A percentile compares a stretch with the other conserved stretches of the same genome.
phyloP scores from a whole-genome alignment of 768 basidiomycete species.

The Lactarius sp. region DNA sequence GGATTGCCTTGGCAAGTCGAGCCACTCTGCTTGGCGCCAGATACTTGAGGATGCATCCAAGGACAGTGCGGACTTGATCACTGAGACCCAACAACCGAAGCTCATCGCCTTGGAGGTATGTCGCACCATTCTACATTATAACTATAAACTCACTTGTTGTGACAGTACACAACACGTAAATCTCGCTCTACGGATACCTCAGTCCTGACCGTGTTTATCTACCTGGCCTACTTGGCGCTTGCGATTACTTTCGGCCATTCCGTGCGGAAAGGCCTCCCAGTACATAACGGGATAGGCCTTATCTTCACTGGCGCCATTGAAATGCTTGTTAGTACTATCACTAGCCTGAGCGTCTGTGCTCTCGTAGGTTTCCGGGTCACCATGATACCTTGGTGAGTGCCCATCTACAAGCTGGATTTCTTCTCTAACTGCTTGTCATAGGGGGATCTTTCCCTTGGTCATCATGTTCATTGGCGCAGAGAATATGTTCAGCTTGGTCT shows the following conservation, averaged over 20 bases:
- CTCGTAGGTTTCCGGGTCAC: conserved; percentile 84
- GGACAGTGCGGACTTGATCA: conserved; percentile 35
- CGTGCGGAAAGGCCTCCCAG: conserved; percentile 70
- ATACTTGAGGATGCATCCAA: conserved; percentile 43
- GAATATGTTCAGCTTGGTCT: conserved; percentile 93
- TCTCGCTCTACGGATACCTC: conserved; percentile 46
- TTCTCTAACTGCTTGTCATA: conserved; percentile 29
- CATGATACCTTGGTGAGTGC: conserved; percentile 80
- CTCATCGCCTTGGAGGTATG: conserved; percentile 45
- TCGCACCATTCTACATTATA: conserved; percentile 10
- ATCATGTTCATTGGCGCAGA: conserved; percentile 95
- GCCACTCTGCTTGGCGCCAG: conserved; percentile 62
- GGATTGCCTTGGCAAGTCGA: conserved; percentile 58
- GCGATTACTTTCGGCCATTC: conserved; percentile 71
- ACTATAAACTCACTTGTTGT: conserved; percentile 4
- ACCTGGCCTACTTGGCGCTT: conserved; percentile 72
- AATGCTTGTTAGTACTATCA: conserved; percentile 87
- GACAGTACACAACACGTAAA: conserved; percentile 50
- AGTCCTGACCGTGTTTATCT: conserved; percentile 65
- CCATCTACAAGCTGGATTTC: conserved; percentile 10
- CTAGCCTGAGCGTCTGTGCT: conserved; percentile 88
- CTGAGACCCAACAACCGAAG: conserved; percentile 40
- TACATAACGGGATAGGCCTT: conserved; percentile 88
- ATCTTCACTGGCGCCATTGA: conserved; percentile 92
- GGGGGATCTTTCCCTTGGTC: conserved; percentile 88